Evolutionary conservation across 2,329 filamentous ascomycete genomes (phyloP).

Genomic region (Colletotrichum cuscutae): DNA sequence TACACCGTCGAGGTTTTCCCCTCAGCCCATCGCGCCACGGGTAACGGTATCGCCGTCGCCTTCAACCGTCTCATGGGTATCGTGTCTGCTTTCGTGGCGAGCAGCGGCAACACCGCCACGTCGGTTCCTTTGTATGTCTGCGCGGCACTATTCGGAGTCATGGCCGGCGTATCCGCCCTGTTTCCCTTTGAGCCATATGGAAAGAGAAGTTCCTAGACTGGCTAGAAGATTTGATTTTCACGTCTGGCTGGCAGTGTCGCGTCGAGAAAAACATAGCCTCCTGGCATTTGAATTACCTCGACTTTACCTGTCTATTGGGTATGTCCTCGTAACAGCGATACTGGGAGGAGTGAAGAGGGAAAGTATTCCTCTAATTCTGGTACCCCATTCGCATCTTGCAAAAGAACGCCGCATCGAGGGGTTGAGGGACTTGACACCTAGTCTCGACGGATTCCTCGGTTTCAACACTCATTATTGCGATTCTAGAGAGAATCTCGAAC

Average conservation of each 20-base stretch:
- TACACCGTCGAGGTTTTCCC: slow-evolving; percentile 73
- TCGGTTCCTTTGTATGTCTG: slow-evolving; percentile 76
- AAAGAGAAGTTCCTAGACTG: slow-evolving; percentile 55
- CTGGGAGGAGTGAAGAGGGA: too few relatives aligned
- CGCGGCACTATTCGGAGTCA: slow-evolving; percentile 70
- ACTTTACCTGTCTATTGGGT: too few relatives aligned
- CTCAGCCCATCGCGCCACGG: slow-evolving; percentile 77
- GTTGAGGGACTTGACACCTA: too few relatives aligned
- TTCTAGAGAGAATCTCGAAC: background rate
- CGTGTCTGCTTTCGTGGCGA: slow-evolving; percentile 74
- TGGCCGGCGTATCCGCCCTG: slow-evolving; percentile 65
- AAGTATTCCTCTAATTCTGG: too few relatives aligned
- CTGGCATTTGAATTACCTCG: too few relatives aligned
- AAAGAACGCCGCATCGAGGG: too few relatives aligned
- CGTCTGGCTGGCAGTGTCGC: background rate
- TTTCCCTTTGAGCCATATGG: slow-evolving; percentile 78
- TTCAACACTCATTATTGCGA: background rate
- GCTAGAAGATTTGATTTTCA: background rate
- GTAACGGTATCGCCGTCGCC: slow-evolving; percentile 77
- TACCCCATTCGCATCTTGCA: too few relatives aligned
- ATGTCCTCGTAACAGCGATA: too few relatives aligned
- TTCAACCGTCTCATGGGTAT: slow-evolving; percentile 82
- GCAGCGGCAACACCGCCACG: slow-evolving; percentile 68
- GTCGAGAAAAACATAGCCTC: background rate
- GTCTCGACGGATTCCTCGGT: too few relatives aligned